Evolutionary conservation across 805 yeast genomes (phyloP), one percentile per base, ranked within the genome.

Genomic region (Wickerhamiella kurtzmanii): DNA sequence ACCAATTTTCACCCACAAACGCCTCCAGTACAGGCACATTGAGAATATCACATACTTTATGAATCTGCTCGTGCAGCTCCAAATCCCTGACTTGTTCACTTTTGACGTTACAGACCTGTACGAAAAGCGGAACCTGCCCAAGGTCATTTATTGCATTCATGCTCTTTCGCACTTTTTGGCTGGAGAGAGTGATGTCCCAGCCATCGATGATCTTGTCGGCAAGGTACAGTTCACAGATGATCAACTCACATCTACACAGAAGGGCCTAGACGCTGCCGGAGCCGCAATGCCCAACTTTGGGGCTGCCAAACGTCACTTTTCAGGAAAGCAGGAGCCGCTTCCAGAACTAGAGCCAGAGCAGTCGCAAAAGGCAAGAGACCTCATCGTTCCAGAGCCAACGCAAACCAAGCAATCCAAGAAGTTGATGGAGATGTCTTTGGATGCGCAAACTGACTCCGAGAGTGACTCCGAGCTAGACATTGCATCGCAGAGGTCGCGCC

Each of bases 101-200:
- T 92, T 92, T 60, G 98, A 89, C 61, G 73, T 88, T 49, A 87
- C 95, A 2, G 98, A 92, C 63, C 70, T 92, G 35, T 92, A 87
- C 64, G 96, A 92, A 59, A 80, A 81, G 59, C 88, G 86, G 58
- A 83, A 89, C 59, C 75, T 88, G 18, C 97, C 97, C 15, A 88
- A 85, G 59, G 97, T 92, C 21, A 82, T 92, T 60, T 87, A 86
- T 64, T 88, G 96, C 55, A 64, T 92, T 35, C 96, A 89, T 66
- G 96, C 96, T 2, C 65, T 89, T 53, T 79, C 87, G 44, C 84
- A 76, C 54, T 76, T 85, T 60, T 69, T 92, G 47, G 72, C 80
- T 18, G 68, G 67, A 44, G 69, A 76, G 22, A n/a, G n/a, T n/a
- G 72, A 74, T 21, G 79, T 80, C 19, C 84, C 88, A 1, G 64